These are phyloP conservation scores for Pythium sp. DNA, from an alignment of 352 stramenopile species.

Conservation along the genomic window DNA sequence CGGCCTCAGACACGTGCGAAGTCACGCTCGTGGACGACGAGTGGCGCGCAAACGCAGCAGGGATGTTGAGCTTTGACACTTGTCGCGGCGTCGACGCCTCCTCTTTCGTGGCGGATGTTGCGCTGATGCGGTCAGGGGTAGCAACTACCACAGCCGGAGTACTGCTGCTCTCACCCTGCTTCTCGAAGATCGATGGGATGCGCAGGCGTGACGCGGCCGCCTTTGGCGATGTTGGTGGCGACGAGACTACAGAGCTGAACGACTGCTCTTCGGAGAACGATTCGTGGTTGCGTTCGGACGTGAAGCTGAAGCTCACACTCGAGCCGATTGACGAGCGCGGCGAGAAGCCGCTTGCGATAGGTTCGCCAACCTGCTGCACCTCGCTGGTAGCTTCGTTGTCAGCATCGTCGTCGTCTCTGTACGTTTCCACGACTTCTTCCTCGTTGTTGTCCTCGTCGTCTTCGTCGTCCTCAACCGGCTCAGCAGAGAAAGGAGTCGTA, in stretches of 20 bases:
- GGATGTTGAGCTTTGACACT: constrained; percentile 22
- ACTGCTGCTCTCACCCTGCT: constrained; percentile 18
- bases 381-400: background rate
- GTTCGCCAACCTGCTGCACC: background rate
- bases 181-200: constrained; percentile 59
- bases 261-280: constrained; percentile 18
- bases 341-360: constrained; percentile 7
- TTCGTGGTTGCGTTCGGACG: constrained; percentile 18
- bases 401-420: constrained; percentile 7
- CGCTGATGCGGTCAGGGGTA: constrained; percentile 16
- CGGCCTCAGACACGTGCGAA: background rate
- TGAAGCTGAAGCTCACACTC: constrained; percentile 24
- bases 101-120: constrained; percentile 30
- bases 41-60: constrained; percentile 16
- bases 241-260: constrained; percentile 18
- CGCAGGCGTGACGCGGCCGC: constrained; percentile 33
- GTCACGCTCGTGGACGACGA: constrained; percentile 1
- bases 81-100: constrained; percentile 13
- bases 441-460: constrained; percentile 11
- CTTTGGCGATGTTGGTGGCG: constrained; percentile 18
- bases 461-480: background rate
- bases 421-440: constrained; percentile 11
- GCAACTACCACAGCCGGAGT: background rate
- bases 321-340: constrained; percentile 15
- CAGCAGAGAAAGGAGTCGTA: background rate